Evolutionary conservation across 148 eudicot genomes (phyloP).

Genomic region (Pharnaceum exiguum): DNA sequence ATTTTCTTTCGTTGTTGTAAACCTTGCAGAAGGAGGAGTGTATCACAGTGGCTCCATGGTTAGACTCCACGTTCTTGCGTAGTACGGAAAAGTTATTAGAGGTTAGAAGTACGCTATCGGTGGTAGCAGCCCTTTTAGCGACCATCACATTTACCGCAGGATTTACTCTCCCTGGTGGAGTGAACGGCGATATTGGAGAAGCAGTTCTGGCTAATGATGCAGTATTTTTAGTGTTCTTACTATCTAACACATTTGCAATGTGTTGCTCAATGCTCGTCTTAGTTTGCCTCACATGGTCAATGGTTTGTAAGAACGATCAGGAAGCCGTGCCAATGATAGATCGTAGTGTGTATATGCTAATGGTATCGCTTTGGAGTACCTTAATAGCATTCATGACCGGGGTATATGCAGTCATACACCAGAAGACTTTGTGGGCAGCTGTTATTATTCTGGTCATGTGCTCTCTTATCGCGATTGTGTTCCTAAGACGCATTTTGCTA

Average conservation of each 20-base stretch:
- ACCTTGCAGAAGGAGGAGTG: slow-evolving; percentile 1
- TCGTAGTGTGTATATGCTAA: not conserved
- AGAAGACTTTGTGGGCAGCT: not conserved
- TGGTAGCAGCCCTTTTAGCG: slow-evolving; percentile 9
- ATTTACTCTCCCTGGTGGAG: slow-evolving; percentile 7
- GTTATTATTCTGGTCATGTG: not conserved
- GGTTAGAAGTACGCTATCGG: not conserved
- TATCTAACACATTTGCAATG: not conserved
- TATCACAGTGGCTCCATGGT: not conserved
- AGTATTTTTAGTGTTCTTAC: not conserved
- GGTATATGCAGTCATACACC: not conserved
- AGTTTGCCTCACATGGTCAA: not conserved
- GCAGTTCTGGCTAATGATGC: not conserved
- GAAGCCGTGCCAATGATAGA: not conserved
- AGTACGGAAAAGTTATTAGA: not conserved
- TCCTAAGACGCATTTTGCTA: not conserved
- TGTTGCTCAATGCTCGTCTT: slow-evolving; percentile 3
- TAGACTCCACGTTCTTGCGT: not conserved
- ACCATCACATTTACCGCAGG: slow-evolving; percentile 15
- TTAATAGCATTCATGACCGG: not conserved
- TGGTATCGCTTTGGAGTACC: not conserved
- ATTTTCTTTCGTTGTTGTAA: too few species aligned
- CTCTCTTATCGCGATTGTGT: not conserved
- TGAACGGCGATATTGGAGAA: not conserved
- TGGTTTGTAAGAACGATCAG: not conserved